phyloP scores from a whole-genome alignment of 371 early-diverging fungal genomes.

The Lichtheimia corymbifera region DNA sequence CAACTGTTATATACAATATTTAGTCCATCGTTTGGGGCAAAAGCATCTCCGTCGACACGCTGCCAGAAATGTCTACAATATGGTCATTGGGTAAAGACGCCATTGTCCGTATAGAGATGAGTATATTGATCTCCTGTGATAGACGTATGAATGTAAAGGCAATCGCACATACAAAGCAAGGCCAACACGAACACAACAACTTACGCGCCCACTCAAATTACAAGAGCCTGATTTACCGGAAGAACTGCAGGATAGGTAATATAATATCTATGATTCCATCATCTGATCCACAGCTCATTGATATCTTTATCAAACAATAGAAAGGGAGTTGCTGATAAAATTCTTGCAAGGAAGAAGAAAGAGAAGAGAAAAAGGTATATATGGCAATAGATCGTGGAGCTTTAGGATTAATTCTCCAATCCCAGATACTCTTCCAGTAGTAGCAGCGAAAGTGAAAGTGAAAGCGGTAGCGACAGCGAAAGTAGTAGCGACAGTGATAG shows the following conservation, averaged over 20 bases:
- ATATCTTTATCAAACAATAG: conserved; percentile 15
- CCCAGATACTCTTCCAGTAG: conserved; percentile 4
- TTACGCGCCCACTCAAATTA: conserved; percentile 58
- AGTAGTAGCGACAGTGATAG: conserved; percentile 19
- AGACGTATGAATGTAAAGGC: conserved; percentile 63
- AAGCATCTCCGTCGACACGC: conserved; percentile 55
- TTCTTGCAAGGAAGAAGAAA: conserved; percentile 45
- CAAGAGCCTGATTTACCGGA: conserved; percentile 52
- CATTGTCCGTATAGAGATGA: not conserved
- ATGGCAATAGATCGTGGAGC: not conserved
- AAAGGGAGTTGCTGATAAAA: conserved; percentile 57
- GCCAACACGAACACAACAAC: conserved; percentile 67
- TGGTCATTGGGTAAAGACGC: conserved; percentile 58
- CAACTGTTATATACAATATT: conserved; percentile 24
- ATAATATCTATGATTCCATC: not conserved
- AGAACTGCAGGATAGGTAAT: conserved; percentile 51
- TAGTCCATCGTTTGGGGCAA: conserved; percentile 18
- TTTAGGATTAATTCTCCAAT: not conserved
- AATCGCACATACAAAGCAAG: conserved; percentile 54
- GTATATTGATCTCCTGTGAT: not conserved
- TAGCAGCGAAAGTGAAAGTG: conserved; percentile 5
- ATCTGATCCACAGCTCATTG: not conserved
- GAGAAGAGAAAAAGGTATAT: conserved; percentile 11
- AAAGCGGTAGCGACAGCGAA: conserved; percentile 16
- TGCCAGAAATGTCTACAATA: conserved; percentile 65